Evolutionary conservation across 202 grass and related monocot species (phyloP), one percentile per base, ranked within the genome.

Genomic region (Setaria italica): DNA sequence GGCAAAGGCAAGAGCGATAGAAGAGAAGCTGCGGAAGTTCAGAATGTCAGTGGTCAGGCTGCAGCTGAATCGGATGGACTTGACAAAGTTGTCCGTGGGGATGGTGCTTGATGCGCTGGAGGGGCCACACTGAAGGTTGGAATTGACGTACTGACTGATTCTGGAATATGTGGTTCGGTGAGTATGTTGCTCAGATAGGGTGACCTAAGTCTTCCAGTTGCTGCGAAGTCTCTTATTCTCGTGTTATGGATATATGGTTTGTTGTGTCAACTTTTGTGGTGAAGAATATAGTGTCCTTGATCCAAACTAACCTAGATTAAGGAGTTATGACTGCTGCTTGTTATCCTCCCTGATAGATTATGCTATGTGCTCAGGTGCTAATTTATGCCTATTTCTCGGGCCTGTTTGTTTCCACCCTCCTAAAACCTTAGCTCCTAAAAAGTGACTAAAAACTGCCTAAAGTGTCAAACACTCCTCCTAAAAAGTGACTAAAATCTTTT

Each of bases 21-120:
- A 89, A 57, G 87, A 89, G 56, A 92, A 89, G 90, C 46, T 92
- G 3, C 59, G 83, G 57, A 87, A 80, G 70, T 71, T 87, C 19
- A 84, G 62, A 70, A 43, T 72, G 15, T 77, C 63, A 67, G 70
- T 87, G 75, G 71, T 87, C 14, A 89, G 80, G 84, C 87, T 84
- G 56, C 90, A 92, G 60, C 34, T 92, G 80, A 81, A 29, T 30
- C 57, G 87, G 65, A 89, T 87, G 76, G 87, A 92, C 58, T 49
- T 92, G 76, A 81, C 71, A 53, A 87, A 87, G 80, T 77, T 89
- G 35, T 70, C 75, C 11, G 72, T 87, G 63, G 80, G 70, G 65
- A 72, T 82, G 70, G 84, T 92, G 46, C 83, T 89, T 76, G 86
- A 89, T 83, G 79, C 62, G 0, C 62, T 89, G 48, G 78, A 78